Conservation (phyloP, 768 basidiomycete genomes). For the Cantharellus cinnabarinus region DNA sequence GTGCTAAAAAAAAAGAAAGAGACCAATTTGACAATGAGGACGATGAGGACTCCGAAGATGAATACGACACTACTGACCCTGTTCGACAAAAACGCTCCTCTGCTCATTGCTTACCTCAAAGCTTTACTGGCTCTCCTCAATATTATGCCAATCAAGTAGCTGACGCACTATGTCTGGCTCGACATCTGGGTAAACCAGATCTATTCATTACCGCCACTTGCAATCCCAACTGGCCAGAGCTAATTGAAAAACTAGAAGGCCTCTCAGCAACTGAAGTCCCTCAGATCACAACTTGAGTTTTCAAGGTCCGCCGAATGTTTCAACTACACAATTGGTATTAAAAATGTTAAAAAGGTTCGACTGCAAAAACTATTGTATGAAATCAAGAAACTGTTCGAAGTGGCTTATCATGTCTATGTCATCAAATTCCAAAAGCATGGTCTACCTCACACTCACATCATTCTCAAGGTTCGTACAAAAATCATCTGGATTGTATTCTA, state of each 20-base stretch:
- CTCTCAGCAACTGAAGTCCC: conserved; percentile 20
- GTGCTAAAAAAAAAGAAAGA: not conserved
- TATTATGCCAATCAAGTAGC: conserved; percentile 21
- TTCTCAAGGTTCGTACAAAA: conserved; percentile 7
- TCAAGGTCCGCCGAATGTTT: too few relatives aligned
- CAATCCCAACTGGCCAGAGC: conserved; percentile 32
- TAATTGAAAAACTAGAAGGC: conserved; percentile 20
- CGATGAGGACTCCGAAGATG: conserved; percentile 12
- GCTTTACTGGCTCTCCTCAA: conserved; percentile 22
- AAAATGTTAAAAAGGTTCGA: not conserved
- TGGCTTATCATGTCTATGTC: conserved; percentile 16
- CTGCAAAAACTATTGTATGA: not conserved
- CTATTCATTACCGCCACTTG: conserved; percentile 33
- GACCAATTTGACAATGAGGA: not conserved
- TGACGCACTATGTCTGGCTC: conserved; percentile 27
- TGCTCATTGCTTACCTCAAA: too few relatives aligned
- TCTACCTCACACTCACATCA: conserved; percentile 23
- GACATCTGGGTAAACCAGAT: conserved; percentile 20
- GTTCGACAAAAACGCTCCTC: too few relatives aligned
- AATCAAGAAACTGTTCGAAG: not conserved
- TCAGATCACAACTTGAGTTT: conserved; percentile 18
- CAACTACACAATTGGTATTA: too few relatives aligned
- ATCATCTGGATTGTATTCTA: conserved; percentile 4
- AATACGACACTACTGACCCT: conserved; percentile 19
- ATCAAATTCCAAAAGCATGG: conserved; percentile 26